These are phyloP conservation scores for Santalum album DNA, from an alignment of 164 flowering plant species.

Conservation along the genomic window DNA sequence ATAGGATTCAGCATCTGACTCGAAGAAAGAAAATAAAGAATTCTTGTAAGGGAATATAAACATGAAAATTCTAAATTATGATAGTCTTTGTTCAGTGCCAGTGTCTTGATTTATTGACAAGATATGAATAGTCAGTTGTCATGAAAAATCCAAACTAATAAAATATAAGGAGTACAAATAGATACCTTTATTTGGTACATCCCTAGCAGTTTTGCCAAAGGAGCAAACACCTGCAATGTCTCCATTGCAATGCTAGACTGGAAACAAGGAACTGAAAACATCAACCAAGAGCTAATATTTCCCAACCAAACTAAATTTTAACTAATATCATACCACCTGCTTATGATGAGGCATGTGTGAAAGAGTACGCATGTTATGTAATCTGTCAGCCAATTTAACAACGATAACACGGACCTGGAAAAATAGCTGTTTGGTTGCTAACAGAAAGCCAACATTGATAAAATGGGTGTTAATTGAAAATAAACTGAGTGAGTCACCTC, in stretches of 20 bases:
- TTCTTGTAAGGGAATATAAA: too few relatives aligned
- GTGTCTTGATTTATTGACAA: too few relatives aligned
- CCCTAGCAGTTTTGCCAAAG: slow-evolving; percentile 89
- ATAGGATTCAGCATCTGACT: too few relatives aligned
- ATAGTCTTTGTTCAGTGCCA: too few relatives aligned
- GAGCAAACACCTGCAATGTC: slow-evolving; percentile 98
- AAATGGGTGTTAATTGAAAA: background rate
- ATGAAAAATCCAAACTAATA: background rate
- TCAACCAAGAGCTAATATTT: background rate
- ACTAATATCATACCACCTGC: slow-evolving; percentile 46
- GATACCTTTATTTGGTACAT: slow-evolving; percentile 95
- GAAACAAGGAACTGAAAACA: slow-evolving; percentile 6
- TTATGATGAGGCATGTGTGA: slow-evolving; percentile 95
- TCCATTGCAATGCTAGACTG: slow-evolving; percentile 91
- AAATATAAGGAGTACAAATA: background rate
- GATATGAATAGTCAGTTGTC: too few relatives aligned
- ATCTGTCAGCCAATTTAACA: slow-evolving; percentile 97
- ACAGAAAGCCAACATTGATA: background rate
- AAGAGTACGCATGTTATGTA: slow-evolving; percentile 98
- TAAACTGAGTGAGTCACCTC: slow-evolving; percentile 42
- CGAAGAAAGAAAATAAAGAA: too few relatives aligned
- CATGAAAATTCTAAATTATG: too few relatives aligned
- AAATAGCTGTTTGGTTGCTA: background rate
- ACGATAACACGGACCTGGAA: slow-evolving; percentile 93
- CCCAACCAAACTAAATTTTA: background rate